These are phyloP conservation scores for Macadamia integrifolia DNA, from an alignment of 164 flowering plant species.

Conservation along the genomic window DNA sequence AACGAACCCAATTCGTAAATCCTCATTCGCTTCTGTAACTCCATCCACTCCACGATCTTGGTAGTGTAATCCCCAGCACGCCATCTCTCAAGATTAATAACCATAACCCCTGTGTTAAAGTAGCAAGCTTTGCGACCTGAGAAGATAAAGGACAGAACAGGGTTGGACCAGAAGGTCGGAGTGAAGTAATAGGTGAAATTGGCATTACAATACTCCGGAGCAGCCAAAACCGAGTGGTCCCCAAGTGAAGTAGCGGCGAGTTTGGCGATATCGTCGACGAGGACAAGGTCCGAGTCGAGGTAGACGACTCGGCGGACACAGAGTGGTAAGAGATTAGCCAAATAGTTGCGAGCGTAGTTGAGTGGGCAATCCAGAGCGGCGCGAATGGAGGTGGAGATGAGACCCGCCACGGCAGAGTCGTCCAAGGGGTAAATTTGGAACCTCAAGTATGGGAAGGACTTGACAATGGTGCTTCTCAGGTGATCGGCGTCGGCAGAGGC, in stretches of 20 bases:
- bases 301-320: conserved; percentile 66
- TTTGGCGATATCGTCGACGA: conserved; percentile 74
- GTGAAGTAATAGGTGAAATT: conserved; percentile 80
- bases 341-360: conserved; percentile 77
- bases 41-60: conserved; percentile 80
- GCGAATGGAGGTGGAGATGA: conserved; percentile 79
- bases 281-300: conserved; percentile 76
- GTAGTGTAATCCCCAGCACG: conserved; percentile 52
- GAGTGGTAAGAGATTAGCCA: conserved; percentile 55
- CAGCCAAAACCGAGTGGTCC: conserved; percentile 50
- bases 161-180: conserved; percentile 70
- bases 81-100: conserved; percentile 65
- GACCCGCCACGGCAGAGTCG: conserved; percentile 42
- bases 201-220: conserved; percentile 85
- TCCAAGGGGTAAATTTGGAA: conserved; percentile 49
- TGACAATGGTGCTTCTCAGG: conserved; percentile 33
- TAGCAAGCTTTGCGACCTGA: conserved; percentile 55
- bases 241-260: conserved; percentile 54
- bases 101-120: conserved; percentile 66
- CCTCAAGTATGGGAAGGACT: conserved; percentile 62
- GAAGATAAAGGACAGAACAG: conserved; percentile 54
- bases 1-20: conserved; percentile 83
- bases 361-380: conserved; percentile 78
- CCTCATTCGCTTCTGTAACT: conserved; percentile 77
- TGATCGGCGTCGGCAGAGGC: conserved; percentile 27